Evolutionary conservation across 768 basidiomycete genomes (phyloP).

Genomic region (Sporobolomyces roseus): DNA sequence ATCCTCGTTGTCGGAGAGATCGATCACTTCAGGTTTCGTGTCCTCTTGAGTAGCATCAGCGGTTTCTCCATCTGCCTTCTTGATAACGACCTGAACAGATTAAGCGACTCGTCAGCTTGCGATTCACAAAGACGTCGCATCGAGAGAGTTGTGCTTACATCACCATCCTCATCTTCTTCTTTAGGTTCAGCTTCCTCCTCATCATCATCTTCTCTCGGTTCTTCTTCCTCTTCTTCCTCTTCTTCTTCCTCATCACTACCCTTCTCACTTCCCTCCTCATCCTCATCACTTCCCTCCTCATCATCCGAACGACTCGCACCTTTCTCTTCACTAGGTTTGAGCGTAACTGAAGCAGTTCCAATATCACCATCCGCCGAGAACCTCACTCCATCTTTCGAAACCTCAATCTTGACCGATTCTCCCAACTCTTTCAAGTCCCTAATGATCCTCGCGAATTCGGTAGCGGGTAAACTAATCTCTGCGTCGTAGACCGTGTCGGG

Average conservation of each 20-base stretch:
- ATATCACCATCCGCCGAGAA: slow-evolving; percentile 92
- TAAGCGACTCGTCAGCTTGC: neutral
- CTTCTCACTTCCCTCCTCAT: slow-evolving; percentile 44
- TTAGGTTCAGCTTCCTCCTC: slow-evolving; percentile 42
- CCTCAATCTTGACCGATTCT: slow-evolving; percentile 91
- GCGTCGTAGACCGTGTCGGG: slow-evolving; percentile 98
- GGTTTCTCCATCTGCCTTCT: slow-evolving; percentile 54
- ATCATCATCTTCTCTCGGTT: slow-evolving; percentile 38
- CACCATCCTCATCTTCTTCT: slow-evolving; percentile 51
- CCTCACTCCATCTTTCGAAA: slow-evolving; percentile 88
- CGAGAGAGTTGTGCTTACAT: slow-evolving; percentile 25
- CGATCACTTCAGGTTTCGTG: slow-evolving; percentile 48
- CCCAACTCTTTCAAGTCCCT: slow-evolving; percentile 84
- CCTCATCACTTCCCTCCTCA: slow-evolving; percentile 23
- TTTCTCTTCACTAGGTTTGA: slow-evolving; percentile 59
- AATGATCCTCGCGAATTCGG: slow-evolving; percentile 87
- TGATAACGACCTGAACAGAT: slow-evolving; percentile 14
- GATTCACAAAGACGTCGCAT: neutral
- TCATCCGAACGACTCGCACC: too few species aligned
- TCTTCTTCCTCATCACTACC: slow-evolving; percentile 34
- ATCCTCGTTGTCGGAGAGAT: slow-evolving; percentile 43
- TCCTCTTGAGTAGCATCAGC: slow-evolving; percentile 52
- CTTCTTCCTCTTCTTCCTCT: slow-evolving; percentile 28
- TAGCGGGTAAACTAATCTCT: slow-evolving; percentile 75
- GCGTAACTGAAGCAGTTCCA: slow-evolving; percentile 78